Percentiles rank a stretch among this genome's conserved stretches.
Conservation (phyloP, 805 yeast species). For the Candida sithepensis region DNA sequence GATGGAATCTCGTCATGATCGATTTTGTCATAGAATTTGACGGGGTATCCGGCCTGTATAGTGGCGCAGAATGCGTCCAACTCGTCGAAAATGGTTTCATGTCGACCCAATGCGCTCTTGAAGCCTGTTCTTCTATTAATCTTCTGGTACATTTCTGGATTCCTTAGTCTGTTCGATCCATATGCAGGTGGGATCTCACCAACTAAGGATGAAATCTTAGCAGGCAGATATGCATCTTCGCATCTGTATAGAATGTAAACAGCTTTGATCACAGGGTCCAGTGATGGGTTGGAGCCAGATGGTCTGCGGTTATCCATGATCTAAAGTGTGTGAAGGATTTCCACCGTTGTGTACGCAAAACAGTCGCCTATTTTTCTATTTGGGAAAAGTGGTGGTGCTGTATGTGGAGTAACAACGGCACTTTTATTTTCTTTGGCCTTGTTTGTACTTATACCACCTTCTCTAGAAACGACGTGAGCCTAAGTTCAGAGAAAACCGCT, state of each 20-base stretch:
- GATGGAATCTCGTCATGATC: slow-evolving; percentile 6
- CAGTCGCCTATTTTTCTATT: no score
- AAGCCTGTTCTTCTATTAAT: neutral
- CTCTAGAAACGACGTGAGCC: no score
- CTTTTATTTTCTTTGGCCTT: no score
- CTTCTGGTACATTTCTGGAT: slow-evolving; percentile 3
- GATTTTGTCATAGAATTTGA: slow-evolving; percentile 6
- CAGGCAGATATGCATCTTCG: slow-evolving; percentile 12
- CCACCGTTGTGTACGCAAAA: no score
- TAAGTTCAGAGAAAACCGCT: no score
- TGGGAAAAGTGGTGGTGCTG: no score
- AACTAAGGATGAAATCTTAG: slow-evolving; percentile 11
- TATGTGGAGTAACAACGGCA: no score
- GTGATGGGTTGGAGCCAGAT: neutral
- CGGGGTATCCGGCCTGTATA: slow-evolving; percentile 9
- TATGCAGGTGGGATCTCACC: slow-evolving; percentile 9
- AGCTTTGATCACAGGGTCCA: slow-evolving; percentile 19
- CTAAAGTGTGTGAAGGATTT: neutral
- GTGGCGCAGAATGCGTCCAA: slow-evolving; percentile 6
- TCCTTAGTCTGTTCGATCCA: slow-evolving; percentile 5
- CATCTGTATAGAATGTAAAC: slow-evolving; percentile 17
- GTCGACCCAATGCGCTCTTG: slow-evolving; percentile 6
- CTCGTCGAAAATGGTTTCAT: slow-evolving; percentile 12
- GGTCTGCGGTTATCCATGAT: neutral
- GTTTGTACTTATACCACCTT: no score